Evolutionary conservation across 2,329 filamentous ascomycete species (phyloP).

Genomic region (Chaetothyriales sp.): DNA sequence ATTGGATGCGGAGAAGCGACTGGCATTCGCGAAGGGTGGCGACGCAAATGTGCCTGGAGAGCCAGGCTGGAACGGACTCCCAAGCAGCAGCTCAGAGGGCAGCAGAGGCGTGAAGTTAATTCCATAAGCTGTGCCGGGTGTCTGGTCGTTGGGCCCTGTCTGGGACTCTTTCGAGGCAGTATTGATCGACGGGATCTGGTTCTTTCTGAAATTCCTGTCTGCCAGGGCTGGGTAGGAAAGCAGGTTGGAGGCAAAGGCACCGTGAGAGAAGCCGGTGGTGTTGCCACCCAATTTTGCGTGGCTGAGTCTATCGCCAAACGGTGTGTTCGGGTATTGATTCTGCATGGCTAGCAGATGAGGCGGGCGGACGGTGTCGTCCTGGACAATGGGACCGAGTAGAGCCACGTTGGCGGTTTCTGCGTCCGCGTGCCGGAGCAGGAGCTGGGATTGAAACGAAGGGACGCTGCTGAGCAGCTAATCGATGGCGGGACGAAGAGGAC

Average conservation of each 20-base stretch:
- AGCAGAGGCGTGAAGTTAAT: conserved; percentile 98
- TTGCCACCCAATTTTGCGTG: conserved; percentile 52
- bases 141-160: conserved; percentile 53
- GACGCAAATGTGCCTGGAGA: conserved; percentile 80
- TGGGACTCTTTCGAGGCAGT: conserved; percentile 51
- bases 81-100: conserved; percentile 83
- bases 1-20: conserved; percentile 54
- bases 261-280: conserved; percentile 72
- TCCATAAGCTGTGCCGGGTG: conserved; percentile 77
- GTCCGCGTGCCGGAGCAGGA: conserved; percentile 9
- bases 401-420: conserved; percentile 30
- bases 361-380: conserved; percentile 72
- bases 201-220: conserved; percentile 68
- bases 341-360: conserved; percentile 56
- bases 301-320: conserved; percentile 11
- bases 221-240: conserved; percentile 58
- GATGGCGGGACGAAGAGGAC: conserved; percentile 8
- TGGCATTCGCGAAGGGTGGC: conserved; percentile 77
- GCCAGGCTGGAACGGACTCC: conserved; percentile 91
- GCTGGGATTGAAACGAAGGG: neutral
- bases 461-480: neutral
- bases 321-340: conserved; percentile 50
- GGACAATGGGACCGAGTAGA: conserved; percentile 58
- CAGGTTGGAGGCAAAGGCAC: conserved; percentile 74
- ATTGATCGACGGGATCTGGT: conserved; percentile 83